Base-by-base conservation (phyloP, 1,139 yeast species). In the Blastobotrys persicus region DNA sequence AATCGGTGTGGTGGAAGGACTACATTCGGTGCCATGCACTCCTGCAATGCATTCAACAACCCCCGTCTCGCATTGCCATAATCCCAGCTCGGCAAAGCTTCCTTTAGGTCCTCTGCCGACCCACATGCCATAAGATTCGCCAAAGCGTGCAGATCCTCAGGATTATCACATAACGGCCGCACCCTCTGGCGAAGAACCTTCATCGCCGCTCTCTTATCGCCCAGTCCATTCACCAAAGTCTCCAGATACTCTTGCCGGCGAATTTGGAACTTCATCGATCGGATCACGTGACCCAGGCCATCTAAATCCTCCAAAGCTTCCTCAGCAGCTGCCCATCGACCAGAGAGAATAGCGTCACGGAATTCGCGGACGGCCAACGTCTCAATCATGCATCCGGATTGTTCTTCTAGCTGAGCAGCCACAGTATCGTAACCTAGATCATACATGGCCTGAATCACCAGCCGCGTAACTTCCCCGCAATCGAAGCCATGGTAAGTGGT, bases 1-100 rank as follows among this genome's bases (percentile, higher is more conserved):
- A 82, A 64, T 26, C 87, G 66, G 42, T 74, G 74, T 34, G 76
- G 73, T 0, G 84, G 83, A 2, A 81, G 71, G 65, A 79, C 68
- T 46, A 76, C 75, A 46, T 75, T 71, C 0, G 85, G 77, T 11
- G 81, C 74, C 31, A 81, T 70, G 55, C 67, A 70, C 39, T 66
- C 62, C 41, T 79, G 72, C 2, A 82, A 68, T 35, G 72, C 68
- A 16, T 68, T 64, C n/a, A 78, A 63, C 28, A 81, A 59, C 5
- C 58, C 45, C n/a, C 61, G 61, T 44, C 86, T 67, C 4, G 83
- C 72, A 26, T 56, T 54, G 12, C 66, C 68, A 1, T 64, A 69
- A 31, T 72, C 63, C 79, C 77, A 76, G 26, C 59, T 62, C 9
- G 59, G 59, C 2, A 51, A 48, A 56, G 65, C 52, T 53, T 69